A percentile compares a stretch with the other conserved stretches of the same genome.
Conservation (phyloP, 139 green algal species). For the Mychonastes homosphaera region DNA sequence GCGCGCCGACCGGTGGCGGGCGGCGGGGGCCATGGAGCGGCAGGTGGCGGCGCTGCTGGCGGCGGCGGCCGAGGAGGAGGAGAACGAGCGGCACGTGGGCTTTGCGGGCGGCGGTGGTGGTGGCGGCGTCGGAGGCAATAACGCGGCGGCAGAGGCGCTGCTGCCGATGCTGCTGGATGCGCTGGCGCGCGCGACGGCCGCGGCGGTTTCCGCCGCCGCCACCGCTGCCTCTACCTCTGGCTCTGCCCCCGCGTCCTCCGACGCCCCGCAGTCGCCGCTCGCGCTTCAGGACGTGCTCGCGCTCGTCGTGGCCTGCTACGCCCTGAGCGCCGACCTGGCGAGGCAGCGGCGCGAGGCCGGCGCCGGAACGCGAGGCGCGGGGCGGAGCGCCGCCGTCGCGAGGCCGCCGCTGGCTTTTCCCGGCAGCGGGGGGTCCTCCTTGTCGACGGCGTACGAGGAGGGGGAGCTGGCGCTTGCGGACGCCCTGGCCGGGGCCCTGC, state of each 20-base stretch:
- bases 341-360: too few species aligned
- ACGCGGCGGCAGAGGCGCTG: slow-evolving; percentile 10
- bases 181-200: neutral
- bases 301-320: slow-evolving; percentile 30
- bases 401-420: too few species aligned
- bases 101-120: too few species aligned
- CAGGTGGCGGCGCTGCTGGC: slow-evolving; percentile 23
- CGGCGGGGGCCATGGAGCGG: slow-evolving; percentile 22
- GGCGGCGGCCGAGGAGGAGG: neutral
- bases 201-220: neutral
- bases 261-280: slow-evolving; percentile 14
- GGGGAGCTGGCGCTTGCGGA: slow-evolving; percentile 14
- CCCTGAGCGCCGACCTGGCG: slow-evolving; percentile 20
- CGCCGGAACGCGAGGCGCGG: too few species aligned
- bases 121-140: too few species aligned
- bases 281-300: slow-evolving; percentile 18
- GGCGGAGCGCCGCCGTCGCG: too few species aligned
- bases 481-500: slow-evolving; percentile 19
- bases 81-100: too few species aligned
- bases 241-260: neutral
- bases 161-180: slow-evolving; percentile 27
- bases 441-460: slow-evolving; percentile 9
- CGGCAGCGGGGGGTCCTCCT: too few species aligned
- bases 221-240: neutral
- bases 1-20: slow-evolving; percentile 26